These are phyloP conservation scores for Penicillium sp. DNA, from an alignment of 2,329 filamentous ascomycete species.

Conservation along the genomic window DNA sequence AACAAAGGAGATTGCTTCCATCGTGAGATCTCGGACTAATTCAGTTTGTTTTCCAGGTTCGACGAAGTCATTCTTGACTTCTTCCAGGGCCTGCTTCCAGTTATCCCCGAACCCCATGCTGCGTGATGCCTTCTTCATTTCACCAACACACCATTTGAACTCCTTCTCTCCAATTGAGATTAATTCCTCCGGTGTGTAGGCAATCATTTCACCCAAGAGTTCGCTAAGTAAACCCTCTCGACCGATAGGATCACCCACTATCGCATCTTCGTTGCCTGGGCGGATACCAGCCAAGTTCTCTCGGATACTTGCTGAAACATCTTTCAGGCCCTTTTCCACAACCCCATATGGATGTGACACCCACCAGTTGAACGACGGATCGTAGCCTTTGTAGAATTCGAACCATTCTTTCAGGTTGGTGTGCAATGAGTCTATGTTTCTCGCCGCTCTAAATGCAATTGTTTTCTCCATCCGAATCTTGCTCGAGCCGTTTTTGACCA, in stretches of 20 bases:
- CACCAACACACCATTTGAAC: slow-evolving; percentile 57
- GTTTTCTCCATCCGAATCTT: background rate
- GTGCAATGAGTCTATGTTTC: background rate
- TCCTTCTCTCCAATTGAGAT: slow-evolving; percentile 24
- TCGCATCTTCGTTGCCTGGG: slow-evolving; percentile 48
- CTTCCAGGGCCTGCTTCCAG: slow-evolving; percentile 56
- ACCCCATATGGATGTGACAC: background rate
- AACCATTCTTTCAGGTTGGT: background rate
- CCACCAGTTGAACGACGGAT: background rate
- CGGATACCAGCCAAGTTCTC: slow-evolving; percentile 49
- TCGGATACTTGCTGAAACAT: slow-evolving; percentile 41
- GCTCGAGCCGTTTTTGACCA: background rate
- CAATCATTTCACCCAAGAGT: slow-evolving; percentile 58
- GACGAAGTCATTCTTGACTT: slow-evolving; percentile 57
- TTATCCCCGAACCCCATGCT: slow-evolving; percentile 49
- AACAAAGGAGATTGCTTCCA: slow-evolving; percentile 56
- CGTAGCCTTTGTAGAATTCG: background rate
- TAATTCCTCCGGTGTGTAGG: slow-evolving; percentile 42
- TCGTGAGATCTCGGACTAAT: slow-evolving; percentile 53
- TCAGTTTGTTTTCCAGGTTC: slow-evolving; percentile 55
- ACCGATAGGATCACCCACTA: slow-evolving; percentile 60
- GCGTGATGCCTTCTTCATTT: slow-evolving; percentile 54
- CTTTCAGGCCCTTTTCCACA: background rate
- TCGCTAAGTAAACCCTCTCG: slow-evolving; percentile 53
- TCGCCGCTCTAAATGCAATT: background rate